Conservation (phyloP, 305 asterid species). For the Fraxinus greggii region DNA sequence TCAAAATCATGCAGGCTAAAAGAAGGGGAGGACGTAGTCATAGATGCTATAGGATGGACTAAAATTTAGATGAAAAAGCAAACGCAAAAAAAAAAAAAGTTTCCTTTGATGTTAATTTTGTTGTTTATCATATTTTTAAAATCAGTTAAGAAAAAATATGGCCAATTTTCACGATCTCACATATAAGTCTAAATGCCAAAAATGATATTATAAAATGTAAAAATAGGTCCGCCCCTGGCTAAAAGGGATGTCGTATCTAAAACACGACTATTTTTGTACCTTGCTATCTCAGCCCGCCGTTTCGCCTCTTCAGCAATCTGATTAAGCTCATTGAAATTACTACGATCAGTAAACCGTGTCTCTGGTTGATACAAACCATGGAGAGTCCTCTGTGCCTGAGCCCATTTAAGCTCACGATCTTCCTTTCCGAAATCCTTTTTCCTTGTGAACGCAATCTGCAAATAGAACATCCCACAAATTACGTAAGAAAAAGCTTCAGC, state of each 20-base stretch:
- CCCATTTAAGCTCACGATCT: slow-evolving; percentile 78
- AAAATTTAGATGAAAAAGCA: too few species aligned
- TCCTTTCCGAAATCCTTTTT: slow-evolving; percentile 79
- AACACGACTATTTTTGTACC: slow-evolving; percentile 31
- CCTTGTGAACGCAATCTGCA: slow-evolving; percentile 59
- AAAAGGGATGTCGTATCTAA: neutral
- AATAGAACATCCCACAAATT: neutral
- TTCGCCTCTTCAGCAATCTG: slow-evolving; percentile 69
- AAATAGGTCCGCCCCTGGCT: neutral
- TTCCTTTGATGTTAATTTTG: neutral
- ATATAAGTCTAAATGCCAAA: neutral
- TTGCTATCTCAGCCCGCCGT: slow-evolving; percentile 75
- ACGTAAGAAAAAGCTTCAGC: slow-evolving; percentile 10
- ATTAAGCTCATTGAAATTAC: slow-evolving; percentile 44
- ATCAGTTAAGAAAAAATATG: too few species aligned
- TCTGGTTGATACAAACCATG: slow-evolving; percentile 68
- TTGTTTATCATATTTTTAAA: neutral
- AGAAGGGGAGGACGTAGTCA: neutral
- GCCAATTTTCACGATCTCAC: neutral
- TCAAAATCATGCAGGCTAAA: neutral
- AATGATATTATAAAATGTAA: neutral
- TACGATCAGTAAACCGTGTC: slow-evolving; percentile 41
- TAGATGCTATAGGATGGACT: too few species aligned
- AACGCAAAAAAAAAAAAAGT: neutral
- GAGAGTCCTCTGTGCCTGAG: slow-evolving; percentile 69